Conservation (phyloP, 352 stramenopile species). For the Pythium aphanidermatum region DNA sequence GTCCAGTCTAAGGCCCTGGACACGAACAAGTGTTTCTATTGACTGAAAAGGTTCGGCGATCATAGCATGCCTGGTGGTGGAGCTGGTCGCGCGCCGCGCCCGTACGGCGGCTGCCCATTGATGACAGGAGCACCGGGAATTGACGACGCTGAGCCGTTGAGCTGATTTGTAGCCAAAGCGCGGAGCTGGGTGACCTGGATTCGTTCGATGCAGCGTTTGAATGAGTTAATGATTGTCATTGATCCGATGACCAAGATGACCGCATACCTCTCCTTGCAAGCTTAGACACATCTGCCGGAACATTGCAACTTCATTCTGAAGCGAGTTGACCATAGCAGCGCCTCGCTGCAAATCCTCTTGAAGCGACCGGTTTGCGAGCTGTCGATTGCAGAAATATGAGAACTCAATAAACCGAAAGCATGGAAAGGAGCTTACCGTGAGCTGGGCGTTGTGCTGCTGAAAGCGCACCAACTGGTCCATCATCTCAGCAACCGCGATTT, state of each 20-base stretch:
- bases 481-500: constrained; percentile 64
- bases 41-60: constrained; percentile 1
- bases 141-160: background rate
- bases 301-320: constrained; percentile 79
- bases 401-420: background rate
- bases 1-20: no score
- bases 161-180: background rate
- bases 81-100: constrained; percentile 20
- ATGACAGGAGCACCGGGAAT: background rate
- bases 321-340: constrained; percentile 50
- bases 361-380: constrained; percentile 61
- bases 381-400: background rate
- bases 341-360: constrained; percentile 66
- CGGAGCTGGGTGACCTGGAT: constrained; percentile 21
- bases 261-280: constrained; percentile 58
- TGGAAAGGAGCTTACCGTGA: constrained; percentile 34
- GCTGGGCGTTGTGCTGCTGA: constrained; percentile 66
- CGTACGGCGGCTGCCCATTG: constrained; percentile 3
- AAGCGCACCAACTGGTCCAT: constrained; percentile 75
- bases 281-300: constrained; percentile 81
- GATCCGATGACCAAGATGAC: background rate
- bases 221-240: background rate
- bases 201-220: no score
- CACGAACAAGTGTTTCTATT: constrained; percentile 4
- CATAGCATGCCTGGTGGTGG: constrained; percentile 50